Base-by-base conservation (phyloP, 345 rosid genomes). In the Chamaenerion angustifolium region DNA sequence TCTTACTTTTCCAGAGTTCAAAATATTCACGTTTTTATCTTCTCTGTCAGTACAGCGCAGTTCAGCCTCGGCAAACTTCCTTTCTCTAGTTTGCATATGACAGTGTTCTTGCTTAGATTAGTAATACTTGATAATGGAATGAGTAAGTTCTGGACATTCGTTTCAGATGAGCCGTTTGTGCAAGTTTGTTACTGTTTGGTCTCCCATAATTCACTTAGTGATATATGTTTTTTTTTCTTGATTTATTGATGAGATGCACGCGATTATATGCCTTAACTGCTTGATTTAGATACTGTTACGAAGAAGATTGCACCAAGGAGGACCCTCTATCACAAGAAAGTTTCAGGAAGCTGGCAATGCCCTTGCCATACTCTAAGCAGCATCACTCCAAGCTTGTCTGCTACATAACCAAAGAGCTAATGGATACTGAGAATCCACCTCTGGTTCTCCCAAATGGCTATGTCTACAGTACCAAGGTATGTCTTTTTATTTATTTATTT, bases 401-500 rank as follows among this genome's bases (percentile, higher is more conserved):
- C 71, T 87, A 78, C 69, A 87, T 92, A 66, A 77, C 96, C 12
- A 92, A 84, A 70, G 90, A 87, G 68, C 73, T 82, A 10, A 87
- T 92, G 98, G 96, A 92, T 76, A 82, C 98, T 1, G 98, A 87
- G 80, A 92, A 92, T 65, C 98, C 98, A 27, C 98, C 98, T 2
- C 89, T 76, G 68, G 98, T 92, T 70, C 68, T 92, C 50, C 98
- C 98, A 46, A 92, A 87, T 55, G 98, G 95, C 70, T 77, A 84
- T 58, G 94, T 84, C 58, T 87, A 92, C 76, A 84, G 96, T 68
- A 63, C 93, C 15, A 92, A 87, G 98, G 98, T 92, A 64, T 44
- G 52, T 51, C 23, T 44, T 42, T n/a, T n/a, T n/a, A n/a, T n/a
- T 47, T 19, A 55, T 45, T 16, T 45, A 16, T 21, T 21, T 21